Base-by-base conservation (phyloP, 2,329 filamentous ascomycete genomes). In the Fusarium beomiforme region DNA sequence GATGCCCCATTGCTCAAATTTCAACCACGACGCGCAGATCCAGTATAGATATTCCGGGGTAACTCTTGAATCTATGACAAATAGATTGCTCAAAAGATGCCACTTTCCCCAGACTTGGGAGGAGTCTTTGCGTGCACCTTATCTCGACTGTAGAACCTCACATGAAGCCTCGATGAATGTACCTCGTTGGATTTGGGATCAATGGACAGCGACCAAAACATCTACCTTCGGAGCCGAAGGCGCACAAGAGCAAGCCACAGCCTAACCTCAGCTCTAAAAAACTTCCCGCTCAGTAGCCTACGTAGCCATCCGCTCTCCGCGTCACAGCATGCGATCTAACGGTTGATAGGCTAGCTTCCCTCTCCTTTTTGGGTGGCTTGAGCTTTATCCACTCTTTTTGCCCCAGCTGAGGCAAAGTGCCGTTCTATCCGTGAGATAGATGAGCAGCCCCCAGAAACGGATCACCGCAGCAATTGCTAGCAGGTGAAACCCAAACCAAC, bases 401-500 rank as follows among this genome's bases (percentile, higher is more conserved):
- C 55, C 59, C 67, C 55, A 68, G 68, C 63, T 69, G 65, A 66
- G 46, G 46, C n/a, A 65, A 59, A 34, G 56, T 71, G 69, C 69
- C 69, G 69, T 53, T 54, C 67, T 72, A 71, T 70, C 69, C 69
- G 69, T 66, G 24, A 58, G 23, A 69, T 43, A 50, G 64, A 63
- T 23, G 51, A 37, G 34, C 42, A 19, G 41, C 16, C 47, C 51
- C 54, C 41, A 23, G 33, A 46, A 42, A 46, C 31, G 51, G 44
- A 56, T 46, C 64, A 50, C 53, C 51, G 51, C 47, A 69, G 36
- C 39, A 53, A 50, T 68, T 36, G 16, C 7, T 29, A 34, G 42
- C 63, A 37, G 49, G 49, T 59, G 41, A 51, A 53, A 46, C 51
- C 26, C n/a, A 23, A 39, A 50, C 33, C 31, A 23, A n/a, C 39